Evolutionary conservation across 805 yeast genomes (phyloP), one percentile per base, ranked within the genome.

Genomic region (Kazachstania martiniae): DNA sequence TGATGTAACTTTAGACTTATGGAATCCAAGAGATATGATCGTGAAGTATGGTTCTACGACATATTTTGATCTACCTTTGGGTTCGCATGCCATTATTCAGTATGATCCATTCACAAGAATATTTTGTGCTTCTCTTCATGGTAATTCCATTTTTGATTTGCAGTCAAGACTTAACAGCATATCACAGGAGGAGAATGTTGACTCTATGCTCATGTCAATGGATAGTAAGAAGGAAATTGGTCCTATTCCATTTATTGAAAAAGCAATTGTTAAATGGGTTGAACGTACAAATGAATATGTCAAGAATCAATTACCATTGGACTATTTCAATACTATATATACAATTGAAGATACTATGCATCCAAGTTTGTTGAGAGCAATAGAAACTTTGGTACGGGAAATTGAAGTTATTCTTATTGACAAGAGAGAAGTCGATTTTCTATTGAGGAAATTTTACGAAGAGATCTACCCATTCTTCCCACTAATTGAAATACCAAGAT

Each of bases 391-490:
- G 8, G 8, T 38, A 2, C 26, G 35, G n/a, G 46, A 44, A 32
- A 34, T 40, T 28, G 41, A 40, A 36, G 6, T 31, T 3, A 28
- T 40, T 10, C 14, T 44, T 14, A 9, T 32, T 10, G 38, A 40
- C 22, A 40, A 35, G 29, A 22, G 28, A 10, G 33, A 32, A 4
- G 27, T 38, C 4, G 35, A 42, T 26, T 17, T 22, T 4, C 29
- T 37, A 16, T 25, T 47, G 12, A 38, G 25, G 17, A 31, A 29
- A 3, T 47, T 47, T 24, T 46, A 45, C 25, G 34, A 42, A 19
- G 36, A 44, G 12, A 35, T 47, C 12, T 47, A 46, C 22, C 52
- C 52, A 21, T 37, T 44, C 22, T 44, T 29, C 21, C 51, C 52
- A 12, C 33, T 40, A 18, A 34, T 47, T 25, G 48, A 46, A 19